Evolutionary conservation across 108 stramenopile genomes (phyloP), one percentile per base, ranked within the genome.

Genomic region (Pseudonitzschia multistriata): DNA sequence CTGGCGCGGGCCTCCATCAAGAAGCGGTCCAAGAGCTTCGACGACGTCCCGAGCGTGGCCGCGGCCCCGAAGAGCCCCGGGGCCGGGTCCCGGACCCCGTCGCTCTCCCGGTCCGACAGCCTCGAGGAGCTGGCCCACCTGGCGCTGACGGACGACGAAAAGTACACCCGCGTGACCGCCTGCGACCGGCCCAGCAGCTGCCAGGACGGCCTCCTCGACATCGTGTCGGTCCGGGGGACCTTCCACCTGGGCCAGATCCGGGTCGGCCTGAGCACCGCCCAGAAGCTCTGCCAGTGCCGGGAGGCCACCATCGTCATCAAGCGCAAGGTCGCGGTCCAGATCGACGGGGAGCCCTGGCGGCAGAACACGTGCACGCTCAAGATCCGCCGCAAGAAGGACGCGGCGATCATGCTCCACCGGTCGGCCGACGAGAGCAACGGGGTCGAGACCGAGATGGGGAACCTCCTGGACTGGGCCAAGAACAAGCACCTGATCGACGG

Each of bases 281-380:
- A 88, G 53, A 83, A 74, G 15, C 28, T 96, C 3, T 88, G 92
- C 67, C 95, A 96, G 74, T 91, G 88, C 57, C 79, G 81, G 5
- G 87, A 92, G 53, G 83, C 79, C 14, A 79, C 70, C 19, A 89
- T 96, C 56, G 67, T 75, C 15, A 76, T 90, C 47, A 83, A 84
- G 56, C 88, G 85, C 56, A 90, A 83, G 60, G 77, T 89, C 47
- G 78, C 95, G 15, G 83, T 91, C 6, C 95, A 96, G 67, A 81
- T 96, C 39, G 95, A 96, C 70, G 95, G 95, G 10, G 95, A 96
- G 71, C 95, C 95, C 3, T 93, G 90, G 93, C 80, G 84, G 50
- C 93, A 94, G 49, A 74, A 70, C 33, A 65, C 48, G 5, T 85
- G 88, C 49, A 85, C 76, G 4, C 62, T 94, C 11, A 60, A 35